Base-by-base conservation (phyloP, 352 stramenopile species). In the Phytophthora ramorum region DNA sequence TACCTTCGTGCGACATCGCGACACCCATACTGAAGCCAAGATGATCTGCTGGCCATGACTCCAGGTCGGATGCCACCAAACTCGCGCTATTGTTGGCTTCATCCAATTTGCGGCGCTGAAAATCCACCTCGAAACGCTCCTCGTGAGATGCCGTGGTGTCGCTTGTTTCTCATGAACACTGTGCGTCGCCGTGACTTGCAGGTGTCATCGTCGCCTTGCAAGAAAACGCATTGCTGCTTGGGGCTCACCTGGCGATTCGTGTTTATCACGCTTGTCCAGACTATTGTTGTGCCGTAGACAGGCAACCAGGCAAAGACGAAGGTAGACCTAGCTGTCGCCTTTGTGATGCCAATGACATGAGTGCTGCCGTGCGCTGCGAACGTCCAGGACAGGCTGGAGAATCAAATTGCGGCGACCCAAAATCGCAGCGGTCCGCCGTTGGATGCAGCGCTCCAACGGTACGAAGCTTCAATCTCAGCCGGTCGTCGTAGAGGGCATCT, bases 191-290 rank as follows among this genome's bases (percentile, higher is more conserved):
- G 44, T 68, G 60, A 68, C 60, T 24, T 14, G 32, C 16, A 32
- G 52, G 35, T 52, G 60, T 68, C 60, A 68, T 45, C 32, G 7
- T 12, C 19, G 17, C 7, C 5, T 50, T 55, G 43, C 59, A 62
- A 63, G 59, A 62, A 62, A 68, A 63, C 59, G 59, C 47, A 28
- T 40, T 22, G 55, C 19, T 66, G 48, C 58, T 66, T 66, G 58
- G 58, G 19, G 17, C 7, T n/a, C n/a, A n/a, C n/a, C n/a, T n/a
- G n/a, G n/a, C 45, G 49, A 49, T n/a, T 50, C 50, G 44, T 67
- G 24, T 62, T 47, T 60, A 46, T 60, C 30, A 30, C 57, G 41
- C 57, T 62, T 17, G 7, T 5, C 49, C 28, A 22, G 28, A 7
- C 38, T 52, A 54, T 16, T 38, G 26, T 4, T 37, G 17, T 28